Conservation (phyloP, 352 stramenopile genomes). For the Pythium catenulatum region DNA sequence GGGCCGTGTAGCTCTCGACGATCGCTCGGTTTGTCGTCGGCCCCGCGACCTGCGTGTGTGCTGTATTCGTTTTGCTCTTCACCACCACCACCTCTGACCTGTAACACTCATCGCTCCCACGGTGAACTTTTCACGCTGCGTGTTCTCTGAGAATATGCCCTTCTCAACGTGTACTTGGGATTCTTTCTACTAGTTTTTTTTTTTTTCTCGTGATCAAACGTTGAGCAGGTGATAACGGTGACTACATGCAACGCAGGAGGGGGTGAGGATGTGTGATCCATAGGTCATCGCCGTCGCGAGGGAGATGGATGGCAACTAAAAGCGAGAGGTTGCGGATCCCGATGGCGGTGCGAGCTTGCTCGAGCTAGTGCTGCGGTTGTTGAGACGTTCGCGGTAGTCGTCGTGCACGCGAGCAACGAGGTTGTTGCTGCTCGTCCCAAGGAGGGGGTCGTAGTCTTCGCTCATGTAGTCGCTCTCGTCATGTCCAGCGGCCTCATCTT, state of each 20-base stretch:
- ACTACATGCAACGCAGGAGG: neutral
- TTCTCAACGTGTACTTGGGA: too few relatives aligned
- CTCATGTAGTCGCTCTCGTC: constrained; percentile 60
- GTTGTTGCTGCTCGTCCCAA: constrained; percentile 71
- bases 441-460: constrained; percentile 79
- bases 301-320: too few relatives aligned
- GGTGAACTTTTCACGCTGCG: too few relatives aligned
- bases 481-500: constrained; percentile 66
- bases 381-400: constrained; percentile 86
- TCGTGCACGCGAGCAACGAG: constrained; percentile 87
- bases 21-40: too few relatives aligned
- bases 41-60: too few relatives aligned
- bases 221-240: neutral
- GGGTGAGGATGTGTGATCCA: neutral
- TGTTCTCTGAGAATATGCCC: too few relatives aligned
- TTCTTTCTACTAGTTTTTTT: neutral
- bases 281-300: too few relatives aligned
- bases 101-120: too few relatives aligned
- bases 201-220: neutral
- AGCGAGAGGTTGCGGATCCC: constrained; percentile 35
- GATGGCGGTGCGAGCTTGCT: constrained; percentile 42
- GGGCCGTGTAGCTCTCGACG: too few relatives aligned
- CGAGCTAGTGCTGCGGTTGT: constrained; percentile 65
- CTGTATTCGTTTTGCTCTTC: too few relatives aligned
- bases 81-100: too few relatives aligned